Conservation (phyloP, 257 asterid species). For the Solanum megistacrolobum region DNA sequence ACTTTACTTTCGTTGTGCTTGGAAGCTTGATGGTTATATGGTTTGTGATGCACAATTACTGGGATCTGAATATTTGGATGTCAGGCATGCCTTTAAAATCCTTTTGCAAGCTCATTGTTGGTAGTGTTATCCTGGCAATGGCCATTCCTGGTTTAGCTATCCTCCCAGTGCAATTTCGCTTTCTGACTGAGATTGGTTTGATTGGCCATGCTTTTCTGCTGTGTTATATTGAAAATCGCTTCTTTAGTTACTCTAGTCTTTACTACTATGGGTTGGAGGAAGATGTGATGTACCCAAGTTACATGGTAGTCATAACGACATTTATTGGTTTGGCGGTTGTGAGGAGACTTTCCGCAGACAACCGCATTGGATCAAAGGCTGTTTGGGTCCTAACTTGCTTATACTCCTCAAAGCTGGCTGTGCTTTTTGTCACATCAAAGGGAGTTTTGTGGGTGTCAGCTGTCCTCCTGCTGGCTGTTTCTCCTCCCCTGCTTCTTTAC, state of each 20-base stretch:
- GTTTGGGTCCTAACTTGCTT: constrained; percentile 90
- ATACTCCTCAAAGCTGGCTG: constrained; percentile 69
- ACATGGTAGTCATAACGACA: constrained; percentile 89
- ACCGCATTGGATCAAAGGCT: constrained; percentile 74
- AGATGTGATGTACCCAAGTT: constrained; percentile 95
- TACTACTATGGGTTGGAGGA: constrained; percentile 95
- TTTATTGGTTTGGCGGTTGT: constrained; percentile 82
- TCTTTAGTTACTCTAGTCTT: constrained; percentile 79
- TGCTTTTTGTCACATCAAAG: constrained; percentile 88
- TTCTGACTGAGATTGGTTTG: constrained; percentile 74
- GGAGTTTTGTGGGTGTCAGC: constrained; percentile 90
- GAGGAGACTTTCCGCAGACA: constrained; percentile 77
- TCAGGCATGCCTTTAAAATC: constrained; percentile 97
- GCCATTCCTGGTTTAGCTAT: constrained; percentile 89
- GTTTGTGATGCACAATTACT: constrained; percentile 95
- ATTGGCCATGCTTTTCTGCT: constrained; percentile 78
- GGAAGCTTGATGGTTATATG: constrained; percentile 93
- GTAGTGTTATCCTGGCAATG: constrained; percentile 83
- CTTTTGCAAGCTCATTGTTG: constrained; percentile 93
- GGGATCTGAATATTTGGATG: constrained; percentile 98
- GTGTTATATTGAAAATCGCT: constrained; percentile 77
- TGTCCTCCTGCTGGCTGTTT: constrained; percentile 75
- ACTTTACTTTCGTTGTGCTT: constrained; percentile 76
- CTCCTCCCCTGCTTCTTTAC: constrained; percentile 96
- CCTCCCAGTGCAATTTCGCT: constrained; percentile 67